Percentiles rank a stretch among this genome's conserved stretches.
phyloP scores from a whole-genome alignment of 148 eudicot species.

The Arbutus unedo region DNA sequence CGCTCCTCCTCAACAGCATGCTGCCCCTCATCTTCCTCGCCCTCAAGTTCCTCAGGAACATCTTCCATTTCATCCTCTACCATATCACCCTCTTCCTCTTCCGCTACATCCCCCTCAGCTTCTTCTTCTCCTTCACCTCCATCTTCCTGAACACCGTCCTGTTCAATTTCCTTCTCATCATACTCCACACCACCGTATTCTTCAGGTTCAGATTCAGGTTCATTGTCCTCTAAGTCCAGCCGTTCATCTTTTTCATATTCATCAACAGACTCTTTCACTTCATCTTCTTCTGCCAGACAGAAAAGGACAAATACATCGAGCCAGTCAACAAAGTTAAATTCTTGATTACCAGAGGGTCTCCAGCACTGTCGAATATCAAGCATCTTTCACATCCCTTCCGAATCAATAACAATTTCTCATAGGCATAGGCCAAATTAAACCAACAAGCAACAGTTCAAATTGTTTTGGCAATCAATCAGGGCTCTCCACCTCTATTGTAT shows the following conservation, averaged over 20 bases:
- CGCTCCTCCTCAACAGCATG: conserved; percentile 60
- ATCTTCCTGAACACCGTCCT: conserved; percentile 66
- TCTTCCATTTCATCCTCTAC: conserved; percentile 66
- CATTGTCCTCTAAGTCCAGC: conserved; percentile 95
- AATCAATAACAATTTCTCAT: not conserved
- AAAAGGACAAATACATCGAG: conserved; percentile 37
- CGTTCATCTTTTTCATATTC: conserved; percentile 85
- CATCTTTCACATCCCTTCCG: conserved; percentile 5
- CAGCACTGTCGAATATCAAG: conserved; percentile 1
- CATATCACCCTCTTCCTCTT: conserved; percentile 63
- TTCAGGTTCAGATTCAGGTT: conserved; percentile 91
- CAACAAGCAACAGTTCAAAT: conserved; percentile 9
- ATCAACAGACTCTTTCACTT: conserved; percentile 71
- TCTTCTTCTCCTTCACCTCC: conserved; percentile 65
- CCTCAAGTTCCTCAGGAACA: conserved; percentile 69
- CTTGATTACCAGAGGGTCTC: not conserved
- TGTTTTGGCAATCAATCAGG: not conserved
- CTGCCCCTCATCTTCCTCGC: conserved; percentile 66
- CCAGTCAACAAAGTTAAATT: conserved; percentile 28
- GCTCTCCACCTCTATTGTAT: not conserved
- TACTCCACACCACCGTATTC: conserved; percentile 72
- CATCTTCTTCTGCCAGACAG: conserved; percentile 76
- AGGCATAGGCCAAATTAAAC: not conserved
- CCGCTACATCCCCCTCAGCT: conserved; percentile 47
- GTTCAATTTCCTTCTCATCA: conserved; percentile 86